A percentile compares a stretch with the other conserved stretches of the same genome.
Conservation (phyloP, 148 eudicot species). For the Hydrangea macrophylla region DNA sequence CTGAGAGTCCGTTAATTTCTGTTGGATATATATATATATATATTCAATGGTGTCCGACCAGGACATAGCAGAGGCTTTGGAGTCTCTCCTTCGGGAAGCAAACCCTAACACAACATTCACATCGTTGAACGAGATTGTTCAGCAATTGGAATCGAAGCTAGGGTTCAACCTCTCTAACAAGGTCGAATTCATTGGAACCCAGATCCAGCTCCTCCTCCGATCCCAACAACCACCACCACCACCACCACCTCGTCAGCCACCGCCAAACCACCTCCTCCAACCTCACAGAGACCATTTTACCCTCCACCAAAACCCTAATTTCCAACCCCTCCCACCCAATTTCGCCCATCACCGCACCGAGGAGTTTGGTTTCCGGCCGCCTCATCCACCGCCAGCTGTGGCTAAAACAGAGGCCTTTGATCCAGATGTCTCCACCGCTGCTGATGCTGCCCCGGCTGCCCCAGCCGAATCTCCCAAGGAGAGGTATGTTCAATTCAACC, state of each 20-base stretch:
- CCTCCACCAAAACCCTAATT: conserved; percentile 39
- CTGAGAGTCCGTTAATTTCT: conserved; percentile 12
- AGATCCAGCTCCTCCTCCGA: conserved; percentile 35
- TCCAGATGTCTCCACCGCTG: conserved; percentile 10
- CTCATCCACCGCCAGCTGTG: conserved; percentile 13
- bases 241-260: conserved; percentile 9
- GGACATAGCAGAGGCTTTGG: conserved; percentile 50
- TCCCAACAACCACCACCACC: conserved; percentile 18
- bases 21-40: no score
- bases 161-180: conserved; percentile 59
- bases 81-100: conserved; percentile 49
- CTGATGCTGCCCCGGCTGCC: conserved; percentile 17
- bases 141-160: conserved; percentile 55
- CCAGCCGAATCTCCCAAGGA: conserved; percentile 34
- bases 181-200: conserved; percentile 63
- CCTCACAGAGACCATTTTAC: conserved; percentile 25
- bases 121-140: conserved; percentile 50
- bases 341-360: conserved; percentile 13
- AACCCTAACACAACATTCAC: conserved; percentile 39
- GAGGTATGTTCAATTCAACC: conserved; percentile 29
- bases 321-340: conserved; percentile 27
- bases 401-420: background rate
- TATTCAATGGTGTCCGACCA: conserved; percentile 56
- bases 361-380: conserved; percentile 16
- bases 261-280: conserved; percentile 17